Evolutionary conservation across 768 basidiomycete genomes (phyloP), one percentile per base, ranked within the genome.

Genomic region (Xerocomellus dryophilus): DNA sequence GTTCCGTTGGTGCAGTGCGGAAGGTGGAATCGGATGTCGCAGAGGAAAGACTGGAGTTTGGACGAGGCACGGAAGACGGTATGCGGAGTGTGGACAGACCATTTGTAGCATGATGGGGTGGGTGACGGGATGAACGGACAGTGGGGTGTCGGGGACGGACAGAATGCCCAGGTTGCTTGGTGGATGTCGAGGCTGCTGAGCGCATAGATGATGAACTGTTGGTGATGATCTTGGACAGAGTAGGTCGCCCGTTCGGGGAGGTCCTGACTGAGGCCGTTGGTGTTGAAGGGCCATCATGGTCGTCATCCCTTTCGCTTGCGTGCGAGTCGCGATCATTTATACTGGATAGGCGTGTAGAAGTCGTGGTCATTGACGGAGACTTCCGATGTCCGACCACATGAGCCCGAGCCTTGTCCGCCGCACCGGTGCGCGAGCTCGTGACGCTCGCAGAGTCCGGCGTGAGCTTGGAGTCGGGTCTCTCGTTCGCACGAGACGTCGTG

Each of bases 401-500:
- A n/a, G 47, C 54, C 23, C 58, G 61, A 11, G 47, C 59, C 40
- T 65, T 71, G 32, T 68, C 68, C 6, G 60, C 60, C 5, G 49
- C 31, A 47, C 64, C 61, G n/a, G 62, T 60, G 39, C 69, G 62
- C 25, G 56, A 53, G 7, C 70, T 71, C 25, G 42, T 56, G 43
- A 63, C 32, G 8, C 69, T 70, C 25, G 61, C 60, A 34, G 67
- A 63, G 35, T 72, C 75, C 3, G 86, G 86, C 3, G 85, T 86
- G 9, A 89, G 74, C 62, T 90, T 89, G 6, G 86, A 89, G 59
- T 90, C 88, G 3, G 88, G 88, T 17, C 83, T 68, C 31, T 75
- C 74, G n/a, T 62, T 57, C 17, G 55, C 55, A 7, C 64, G 61
- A 10, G 64, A 59, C 51, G 54, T 34, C 9, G 67, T 69, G 44